These are phyloP conservation scores for Eucalyptus microcorys DNA, from an alignment of 345 rosid genomes.

Conservation along the genomic window DNA sequence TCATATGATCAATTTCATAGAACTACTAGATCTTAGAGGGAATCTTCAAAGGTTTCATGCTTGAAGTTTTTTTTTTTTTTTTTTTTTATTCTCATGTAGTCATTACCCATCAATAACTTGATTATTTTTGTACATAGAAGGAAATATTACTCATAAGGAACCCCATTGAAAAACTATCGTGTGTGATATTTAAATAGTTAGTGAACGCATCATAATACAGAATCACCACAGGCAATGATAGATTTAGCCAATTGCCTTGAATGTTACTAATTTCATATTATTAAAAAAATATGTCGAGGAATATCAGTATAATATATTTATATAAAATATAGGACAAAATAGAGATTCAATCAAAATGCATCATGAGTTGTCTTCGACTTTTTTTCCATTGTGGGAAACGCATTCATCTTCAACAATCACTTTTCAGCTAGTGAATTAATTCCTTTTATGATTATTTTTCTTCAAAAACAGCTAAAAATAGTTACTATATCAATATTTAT, in stretches of 20 bases:
- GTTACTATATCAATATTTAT: background rate
- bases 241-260: background rate
- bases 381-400: background rate
- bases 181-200: background rate
- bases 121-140: background rate
- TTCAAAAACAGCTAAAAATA: background rate
- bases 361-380: background rate
- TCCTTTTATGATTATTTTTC: background rate
- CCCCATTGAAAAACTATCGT: background rate
- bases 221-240: background rate
- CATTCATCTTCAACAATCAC: background rate
- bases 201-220: background rate
- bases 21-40: background rate
- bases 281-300: background rate
- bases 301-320: background rate
- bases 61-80: no score
- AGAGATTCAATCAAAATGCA: background rate
- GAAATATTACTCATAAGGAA: background rate
- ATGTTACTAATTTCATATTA: background rate
- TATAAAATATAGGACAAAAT: background rate
- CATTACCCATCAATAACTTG: background rate
- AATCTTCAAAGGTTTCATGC: background rate
- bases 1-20: no score
- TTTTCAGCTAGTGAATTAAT: background rate
- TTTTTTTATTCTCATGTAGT: background rate